Evolutionary conservation across 345 rosid species (phyloP).

Genomic region (Salix purpurea): DNA sequence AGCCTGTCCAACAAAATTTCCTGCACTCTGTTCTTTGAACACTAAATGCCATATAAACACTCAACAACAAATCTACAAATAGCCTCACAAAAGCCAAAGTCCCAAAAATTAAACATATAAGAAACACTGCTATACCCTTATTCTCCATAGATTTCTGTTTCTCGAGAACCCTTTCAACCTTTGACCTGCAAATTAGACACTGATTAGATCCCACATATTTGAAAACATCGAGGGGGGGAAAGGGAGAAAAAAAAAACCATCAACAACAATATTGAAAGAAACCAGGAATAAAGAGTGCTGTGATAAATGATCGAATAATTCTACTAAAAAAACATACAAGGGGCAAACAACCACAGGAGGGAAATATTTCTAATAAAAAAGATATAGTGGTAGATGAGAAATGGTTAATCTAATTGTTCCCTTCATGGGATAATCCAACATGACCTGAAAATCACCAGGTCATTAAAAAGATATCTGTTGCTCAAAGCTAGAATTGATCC

Average conservation of each 20-base stretch:
- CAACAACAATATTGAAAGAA: not conserved
- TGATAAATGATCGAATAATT: not conserved
- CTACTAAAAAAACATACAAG: not conserved
- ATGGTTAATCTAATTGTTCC: not conserved
- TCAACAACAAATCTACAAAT: conserved; percentile 37
- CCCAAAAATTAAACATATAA: conserved; percentile 56
- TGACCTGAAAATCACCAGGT: not conserved
- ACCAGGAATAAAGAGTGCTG: not conserved
- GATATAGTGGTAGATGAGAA: not conserved
- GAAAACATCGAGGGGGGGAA: not conserved
- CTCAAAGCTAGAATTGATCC: not conserved
- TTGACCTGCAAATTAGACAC: conserved; percentile 39
- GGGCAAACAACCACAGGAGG: not conserved
- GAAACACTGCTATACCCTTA: conserved; percentile 65
- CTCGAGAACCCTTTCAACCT: conserved; percentile 45
- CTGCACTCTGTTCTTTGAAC: conserved; percentile 31
- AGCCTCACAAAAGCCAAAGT: conserved; percentile 45
- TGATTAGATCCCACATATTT: conserved; percentile 3
- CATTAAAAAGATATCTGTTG: not conserved
- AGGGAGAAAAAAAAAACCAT: not conserved
- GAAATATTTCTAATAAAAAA: not conserved
- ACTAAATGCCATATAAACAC: conserved; percentile 26
- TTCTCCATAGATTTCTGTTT: conserved; percentile 65
- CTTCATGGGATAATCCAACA: not conserved
- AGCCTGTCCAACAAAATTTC: conserved; percentile 55